A percentile compares a stretch with the other conserved stretches of the same genome.
These are phyloP conservation scores for Dinochytrium kinnereticum DNA, from an alignment of 371 early-diverging fungal genomes.

Conservation along the genomic window DNA sequence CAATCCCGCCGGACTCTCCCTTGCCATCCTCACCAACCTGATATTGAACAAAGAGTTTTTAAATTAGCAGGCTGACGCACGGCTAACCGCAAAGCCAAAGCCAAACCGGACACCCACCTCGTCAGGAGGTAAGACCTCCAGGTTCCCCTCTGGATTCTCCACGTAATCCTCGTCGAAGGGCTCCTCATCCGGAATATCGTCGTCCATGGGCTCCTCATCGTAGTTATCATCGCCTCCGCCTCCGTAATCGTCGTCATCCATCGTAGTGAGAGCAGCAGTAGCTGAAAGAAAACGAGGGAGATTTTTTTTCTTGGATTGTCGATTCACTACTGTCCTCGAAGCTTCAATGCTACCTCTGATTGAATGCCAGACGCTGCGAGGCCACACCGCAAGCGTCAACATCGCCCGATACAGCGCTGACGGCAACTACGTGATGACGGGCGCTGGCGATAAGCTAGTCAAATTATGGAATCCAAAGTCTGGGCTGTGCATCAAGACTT, in stretches of 20 bases:
- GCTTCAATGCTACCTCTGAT: slow-evolving; percentile 10
- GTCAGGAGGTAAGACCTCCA: slow-evolving; percentile 28
- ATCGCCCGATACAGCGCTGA: slow-evolving; percentile 35
- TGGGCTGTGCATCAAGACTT: slow-evolving; percentile 74
- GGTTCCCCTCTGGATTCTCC: slow-evolving; percentile 25
- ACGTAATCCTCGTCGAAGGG: slow-evolving; percentile 30
- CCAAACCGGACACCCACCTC: too few species aligned
- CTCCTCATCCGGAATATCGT: slow-evolving; percentile 27
- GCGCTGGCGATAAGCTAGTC: slow-evolving; percentile 78
- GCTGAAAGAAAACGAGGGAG: too few species aligned
- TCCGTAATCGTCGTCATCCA: slow-evolving; percentile 34
- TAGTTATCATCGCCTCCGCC: slow-evolving; percentile 31
- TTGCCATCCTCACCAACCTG: slow-evolving; percentile 7
- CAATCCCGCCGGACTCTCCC: slow-evolving; percentile 18
- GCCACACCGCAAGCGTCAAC: slow-evolving; percentile 63
- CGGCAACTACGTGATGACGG: slow-evolving; percentile 60
- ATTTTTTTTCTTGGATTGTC: too few species aligned
- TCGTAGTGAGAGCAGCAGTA: slow-evolving; percentile 1
- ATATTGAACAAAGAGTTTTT: neutral
- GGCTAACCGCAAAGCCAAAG: too few species aligned
- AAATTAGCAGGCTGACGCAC: neutral
- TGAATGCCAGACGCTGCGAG: slow-evolving; percentile 47
- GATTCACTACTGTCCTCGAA: too few species aligned
- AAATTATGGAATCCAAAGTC: slow-evolving; percentile 80
- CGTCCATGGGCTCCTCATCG: slow-evolving; percentile 30